These are phyloP conservation scores for Fusarium bactridioides DNA, from an alignment of 2,329 filamentous ascomycete genomes.

Conservation along the genomic window DNA sequence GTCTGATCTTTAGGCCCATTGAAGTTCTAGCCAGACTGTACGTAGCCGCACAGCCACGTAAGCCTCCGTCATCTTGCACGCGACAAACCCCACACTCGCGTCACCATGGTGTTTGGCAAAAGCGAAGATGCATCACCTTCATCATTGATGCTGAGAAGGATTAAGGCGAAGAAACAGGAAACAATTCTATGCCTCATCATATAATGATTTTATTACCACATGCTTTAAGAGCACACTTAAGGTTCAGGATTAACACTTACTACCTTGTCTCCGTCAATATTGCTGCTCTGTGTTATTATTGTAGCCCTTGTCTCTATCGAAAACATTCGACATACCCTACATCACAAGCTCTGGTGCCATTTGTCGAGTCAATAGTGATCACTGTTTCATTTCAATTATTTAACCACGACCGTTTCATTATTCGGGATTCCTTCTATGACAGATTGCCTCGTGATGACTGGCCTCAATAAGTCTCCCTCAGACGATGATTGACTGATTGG, in stretches of 20 bases:
- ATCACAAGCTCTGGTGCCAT: not conserved
- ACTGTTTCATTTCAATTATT: not conserved
- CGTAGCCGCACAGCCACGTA: slow-evolving; percentile 8
- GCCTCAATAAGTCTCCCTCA: not conserved
- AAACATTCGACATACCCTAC: not conserved
- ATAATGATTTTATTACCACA: not conserved
- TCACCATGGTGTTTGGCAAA: not conserved
- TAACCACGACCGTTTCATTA: not conserved
- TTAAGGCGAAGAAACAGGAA: not conserved
- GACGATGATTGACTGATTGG: too few species aligned
- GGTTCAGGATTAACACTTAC: not conserved
- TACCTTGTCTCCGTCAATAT: not conserved
- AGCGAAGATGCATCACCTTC: not conserved
- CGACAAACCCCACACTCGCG: not conserved
- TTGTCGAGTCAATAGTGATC: not conserved
- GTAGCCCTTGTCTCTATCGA: not conserved
- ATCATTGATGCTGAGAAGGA: not conserved
- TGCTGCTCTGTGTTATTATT: too few species aligned
- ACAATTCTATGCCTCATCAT: not conserved
- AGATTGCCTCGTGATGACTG: not conserved
- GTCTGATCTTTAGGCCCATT: not conserved
- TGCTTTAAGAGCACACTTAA: not conserved
- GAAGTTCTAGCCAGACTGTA: not conserved
- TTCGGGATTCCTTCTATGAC: not conserved
- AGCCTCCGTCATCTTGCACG: not conserved